A percentile compares a stretch with the other conserved stretches of the same genome.
Evolutionary conservation across 208 protist genomes (phyloP).

Genomic region (Leishmania gerbilli): DNA sequence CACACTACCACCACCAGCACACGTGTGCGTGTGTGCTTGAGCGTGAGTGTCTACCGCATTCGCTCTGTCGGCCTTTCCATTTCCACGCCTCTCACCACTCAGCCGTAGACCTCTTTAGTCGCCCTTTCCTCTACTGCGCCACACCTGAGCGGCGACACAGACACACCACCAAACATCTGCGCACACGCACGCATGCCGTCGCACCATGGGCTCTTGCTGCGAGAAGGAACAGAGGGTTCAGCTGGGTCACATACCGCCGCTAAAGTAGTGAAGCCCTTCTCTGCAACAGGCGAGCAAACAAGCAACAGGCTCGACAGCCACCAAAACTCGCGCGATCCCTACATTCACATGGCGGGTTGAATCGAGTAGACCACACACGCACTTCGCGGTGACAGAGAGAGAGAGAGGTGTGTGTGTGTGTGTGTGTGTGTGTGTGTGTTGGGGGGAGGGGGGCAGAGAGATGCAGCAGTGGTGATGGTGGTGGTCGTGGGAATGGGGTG

Average conservation of each 20-base stretch:
- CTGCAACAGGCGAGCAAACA: not conserved
- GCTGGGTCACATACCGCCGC: not conserved
- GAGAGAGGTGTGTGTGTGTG: not conserved
- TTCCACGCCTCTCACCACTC: not conserved
- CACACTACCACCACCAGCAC: not conserved
- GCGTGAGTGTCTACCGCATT: not conserved
- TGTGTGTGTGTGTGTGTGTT: not conserved
- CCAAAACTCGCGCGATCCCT: not conserved
- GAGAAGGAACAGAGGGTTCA: not conserved
- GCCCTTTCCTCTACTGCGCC: no score
- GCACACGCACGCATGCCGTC: not conserved
- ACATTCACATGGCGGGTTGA: not conserved
- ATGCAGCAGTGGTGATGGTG: not conserved
- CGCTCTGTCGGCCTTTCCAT: not conserved
- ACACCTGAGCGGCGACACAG: not conserved
- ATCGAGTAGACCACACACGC: not conserved
- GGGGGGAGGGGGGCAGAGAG: not conserved
- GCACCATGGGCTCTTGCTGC: not conserved
- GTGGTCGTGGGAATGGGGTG: not conserved
- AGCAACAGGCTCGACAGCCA: not conserved
- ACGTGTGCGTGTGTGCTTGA: not conserved
- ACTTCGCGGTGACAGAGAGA: no score
- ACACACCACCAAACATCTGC: not conserved
- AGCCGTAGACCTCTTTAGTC: no score
- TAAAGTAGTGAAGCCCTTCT: not conserved